Evolutionary conservation across 2,329 filamentous ascomycete species (phyloP), one percentile per base, ranked within the genome.

Genomic region (Chrysoporthe deuterocubensis): DNA sequence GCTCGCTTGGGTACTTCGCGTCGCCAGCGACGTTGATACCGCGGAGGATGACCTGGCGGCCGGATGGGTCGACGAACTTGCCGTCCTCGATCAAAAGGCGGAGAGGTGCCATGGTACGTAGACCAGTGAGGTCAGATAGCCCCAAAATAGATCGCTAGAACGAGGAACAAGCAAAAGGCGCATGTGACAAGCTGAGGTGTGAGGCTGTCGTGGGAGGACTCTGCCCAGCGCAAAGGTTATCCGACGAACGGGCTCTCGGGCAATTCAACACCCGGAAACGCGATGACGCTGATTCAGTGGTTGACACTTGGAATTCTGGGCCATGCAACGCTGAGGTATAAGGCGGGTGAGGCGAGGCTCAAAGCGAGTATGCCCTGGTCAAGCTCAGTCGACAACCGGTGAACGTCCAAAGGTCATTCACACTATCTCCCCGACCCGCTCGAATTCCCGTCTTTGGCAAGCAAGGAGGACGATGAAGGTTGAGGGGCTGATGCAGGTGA

Each of bases 11-110:
- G 68, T 93, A 90, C 81, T 99, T 99, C 75, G 92, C 89, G 76
- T 98, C 95, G 71, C 89, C 93, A 48, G 94, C 94, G 71, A 96
- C 87, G 76, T 99, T 99, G 83, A 99, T 97, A 71, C 96, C 96
- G 71, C 96, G 90, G 57, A 99, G 84, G 2, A 93, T 91, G 67
- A 99, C 88, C 80, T 98, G 92, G 70, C 96, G 90, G 72, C 94
- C 91, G 71, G 93, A 82, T 16, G 83, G 78, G 78, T 99, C 96
- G 70, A 92, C 89, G 80, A 99, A 97, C 72, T 89, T 89, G 70
- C 89, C 89, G 72, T 96, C 91, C 75, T 97, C 93, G 74, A 99
- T 95, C 34, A 87, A 89, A 62, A 99, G 84, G 64, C 92, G 90
- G 64, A 95, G 87, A 32, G 88, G 83, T 69, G 90, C 83, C 93